phyloP scores from a whole-genome alignment of 2,329 filamentous ascomycete genomes.

The Trichoderma sp. region DNA sequence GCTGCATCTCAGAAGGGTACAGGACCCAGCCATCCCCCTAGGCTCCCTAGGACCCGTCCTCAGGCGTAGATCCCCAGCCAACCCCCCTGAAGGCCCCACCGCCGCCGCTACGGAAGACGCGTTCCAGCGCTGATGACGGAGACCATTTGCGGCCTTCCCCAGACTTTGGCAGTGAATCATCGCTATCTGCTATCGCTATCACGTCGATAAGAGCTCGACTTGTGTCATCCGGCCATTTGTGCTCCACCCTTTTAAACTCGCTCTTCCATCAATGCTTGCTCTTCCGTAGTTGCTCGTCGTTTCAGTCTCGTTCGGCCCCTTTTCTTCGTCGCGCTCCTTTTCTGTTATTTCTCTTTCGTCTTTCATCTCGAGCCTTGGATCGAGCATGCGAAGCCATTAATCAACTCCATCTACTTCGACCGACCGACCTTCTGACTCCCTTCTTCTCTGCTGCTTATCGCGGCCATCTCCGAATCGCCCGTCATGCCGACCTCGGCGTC shows the following conservation, averaged over 20 bases:
- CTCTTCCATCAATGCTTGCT: neutral
- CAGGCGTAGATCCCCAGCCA: neutral
- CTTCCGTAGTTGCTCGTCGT: neutral
- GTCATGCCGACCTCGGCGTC: slow-evolving; percentile 25
- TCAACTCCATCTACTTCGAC: neutral
- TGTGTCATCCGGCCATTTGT: neutral
- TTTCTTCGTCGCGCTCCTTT: neutral
- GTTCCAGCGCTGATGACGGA: neutral
- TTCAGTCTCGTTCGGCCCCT: neutral
- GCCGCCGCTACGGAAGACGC: slow-evolving; percentile 12
- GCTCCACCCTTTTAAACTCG: slow-evolving; percentile 11
- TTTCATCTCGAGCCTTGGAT: neutral
- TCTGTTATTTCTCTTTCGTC: neutral
- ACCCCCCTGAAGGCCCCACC: slow-evolving; percentile 10
- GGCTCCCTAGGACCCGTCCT: neutral
- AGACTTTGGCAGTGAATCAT: neutral
- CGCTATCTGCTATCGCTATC: slow-evolving; percentile 7
- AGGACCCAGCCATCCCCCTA: neutral
- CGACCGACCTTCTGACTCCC: neutral
- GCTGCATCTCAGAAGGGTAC: neutral
- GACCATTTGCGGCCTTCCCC: slow-evolving; percentile 1
- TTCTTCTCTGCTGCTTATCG: neutral
- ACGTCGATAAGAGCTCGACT: slow-evolving; percentile 20
- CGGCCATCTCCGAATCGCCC: neutral
- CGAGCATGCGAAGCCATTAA: slow-evolving; percentile 6